Evolutionary conservation across 768 basidiomycete species (phyloP).

Genomic region (Dacryopinax primogenitus): DNA sequence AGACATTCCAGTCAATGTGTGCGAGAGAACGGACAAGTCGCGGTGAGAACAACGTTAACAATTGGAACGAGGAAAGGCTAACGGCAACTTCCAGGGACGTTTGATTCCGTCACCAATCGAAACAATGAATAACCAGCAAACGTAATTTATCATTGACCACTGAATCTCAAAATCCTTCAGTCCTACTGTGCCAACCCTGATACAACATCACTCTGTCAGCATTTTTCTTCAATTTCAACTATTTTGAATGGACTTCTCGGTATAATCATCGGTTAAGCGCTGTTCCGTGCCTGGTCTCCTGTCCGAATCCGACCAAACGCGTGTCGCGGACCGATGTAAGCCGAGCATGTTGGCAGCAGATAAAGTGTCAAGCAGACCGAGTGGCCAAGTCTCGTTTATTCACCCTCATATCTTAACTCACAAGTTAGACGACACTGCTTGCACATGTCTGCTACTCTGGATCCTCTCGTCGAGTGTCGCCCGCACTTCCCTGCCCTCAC

Average conservation of each 20-base stretch:
- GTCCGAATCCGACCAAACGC: not conserved
- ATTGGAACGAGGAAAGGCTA: no score
- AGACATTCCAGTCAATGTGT: not conserved
- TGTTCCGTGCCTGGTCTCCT: not conserved
- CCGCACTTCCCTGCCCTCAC: slow-evolving; percentile 50
- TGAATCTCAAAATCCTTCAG: no score
- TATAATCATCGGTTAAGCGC: not conserved
- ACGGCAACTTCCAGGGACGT: no score
- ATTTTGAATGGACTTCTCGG: not conserved
- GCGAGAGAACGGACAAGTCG: not conserved
- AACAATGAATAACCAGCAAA: no score
- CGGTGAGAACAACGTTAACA: no score
- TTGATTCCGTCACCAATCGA: no score
- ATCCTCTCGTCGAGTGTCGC: slow-evolving; percentile 24
- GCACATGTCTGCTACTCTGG: slow-evolving; percentile 10
- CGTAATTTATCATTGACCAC: no score
- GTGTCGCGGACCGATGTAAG: not conserved
- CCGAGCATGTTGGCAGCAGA: not conserved
- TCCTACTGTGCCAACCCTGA: no score
- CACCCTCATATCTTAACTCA: not conserved
- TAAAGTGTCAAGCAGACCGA: not conserved
- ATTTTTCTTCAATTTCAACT: not conserved
- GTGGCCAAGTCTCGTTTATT: not conserved
- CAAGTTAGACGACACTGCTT: not conserved
- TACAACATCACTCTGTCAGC: no score